Conservation (phyloP, 768 basidiomycete genomes). For the Dacryopinax primogenitus region DNA sequence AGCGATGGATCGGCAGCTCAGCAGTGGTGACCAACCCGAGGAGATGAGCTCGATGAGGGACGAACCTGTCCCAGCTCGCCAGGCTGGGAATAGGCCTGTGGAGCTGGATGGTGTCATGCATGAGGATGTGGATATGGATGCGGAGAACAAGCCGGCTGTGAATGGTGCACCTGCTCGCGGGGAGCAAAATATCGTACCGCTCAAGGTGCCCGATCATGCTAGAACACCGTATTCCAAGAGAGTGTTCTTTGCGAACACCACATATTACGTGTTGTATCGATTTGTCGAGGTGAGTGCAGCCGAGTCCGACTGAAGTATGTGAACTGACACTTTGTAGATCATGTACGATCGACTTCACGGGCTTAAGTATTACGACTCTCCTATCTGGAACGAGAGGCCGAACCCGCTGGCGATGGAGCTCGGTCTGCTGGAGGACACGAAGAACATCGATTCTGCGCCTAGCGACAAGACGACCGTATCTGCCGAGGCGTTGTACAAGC, state of each 20-base stretch:
- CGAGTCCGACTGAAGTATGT: constrained; percentile 12
- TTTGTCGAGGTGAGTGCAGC: constrained; percentile 64
- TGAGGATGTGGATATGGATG: constrained; percentile 19
- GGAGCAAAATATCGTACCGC: constrained; percentile 7
- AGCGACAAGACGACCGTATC: constrained; percentile 53
- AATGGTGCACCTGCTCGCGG: constrained; percentile 33
- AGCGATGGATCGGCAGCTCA: background rate
- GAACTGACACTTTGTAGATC: constrained; percentile 38
- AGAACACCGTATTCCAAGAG: constrained; percentile 20
- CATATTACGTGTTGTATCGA: constrained; percentile 81
- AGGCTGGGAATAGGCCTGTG: constrained; percentile 8
- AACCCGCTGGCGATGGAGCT: constrained; percentile 76
- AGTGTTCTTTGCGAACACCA: constrained; percentile 76
- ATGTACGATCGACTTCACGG: constrained; percentile 75
- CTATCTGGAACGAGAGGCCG: constrained; percentile 36
- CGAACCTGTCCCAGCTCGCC: background rate
- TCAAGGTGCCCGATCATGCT: constrained; percentile 11
- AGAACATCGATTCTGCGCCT: constrained; percentile 31
- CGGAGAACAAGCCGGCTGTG: constrained; percentile 9
- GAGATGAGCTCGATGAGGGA: background rate
- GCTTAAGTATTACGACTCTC: constrained; percentile 66
- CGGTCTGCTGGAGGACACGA: constrained; percentile 57
- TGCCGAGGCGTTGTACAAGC: constrained; percentile 24
- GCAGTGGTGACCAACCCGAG: background rate
- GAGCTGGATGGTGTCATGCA: constrained; percentile 12